phyloP scores from a whole-genome alignment of 306 rosid species.

The Sechiopsis laciniata region DNA sequence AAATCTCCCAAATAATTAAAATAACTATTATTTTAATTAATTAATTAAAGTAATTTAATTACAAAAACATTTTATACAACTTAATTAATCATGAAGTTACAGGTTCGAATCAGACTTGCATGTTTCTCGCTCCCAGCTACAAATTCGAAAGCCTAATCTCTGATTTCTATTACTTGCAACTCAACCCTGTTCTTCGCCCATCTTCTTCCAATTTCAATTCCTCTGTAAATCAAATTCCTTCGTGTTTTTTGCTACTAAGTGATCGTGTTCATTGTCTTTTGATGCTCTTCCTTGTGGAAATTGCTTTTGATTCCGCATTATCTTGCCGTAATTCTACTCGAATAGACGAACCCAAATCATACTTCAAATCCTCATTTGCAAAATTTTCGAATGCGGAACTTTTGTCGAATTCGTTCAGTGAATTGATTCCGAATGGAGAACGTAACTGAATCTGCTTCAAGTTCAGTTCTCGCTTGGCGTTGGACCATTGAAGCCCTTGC shows the following conservation, averaged over 20 bases:
- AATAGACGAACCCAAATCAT: background rate
- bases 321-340: background rate
- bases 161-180: background rate
- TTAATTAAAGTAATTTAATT: no score
- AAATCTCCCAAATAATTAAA: no score
- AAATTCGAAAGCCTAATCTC: background rate
- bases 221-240: background rate
- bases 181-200: background rate
- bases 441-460: slow-evolving; percentile 23
- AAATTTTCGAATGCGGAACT: background rate
- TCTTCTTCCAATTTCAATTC: background rate
- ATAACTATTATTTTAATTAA: no score
- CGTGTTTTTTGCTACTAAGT: background rate
- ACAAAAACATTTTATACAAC: no score
- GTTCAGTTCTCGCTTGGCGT: slow-evolving; percentile 39
- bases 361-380: background rate
- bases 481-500: slow-evolving; percentile 74
- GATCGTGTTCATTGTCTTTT: background rate
- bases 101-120: no score
- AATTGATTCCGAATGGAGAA: slow-evolving; percentile 29
- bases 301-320: background rate
- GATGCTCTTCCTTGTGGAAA: background rate
- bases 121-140: background rate
- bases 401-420: background rate
- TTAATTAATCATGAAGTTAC: no score